Percentiles rank a stretch among this genome's conserved stretches.
Evolutionary conservation across 225 moss, liverwort and hornwort genomes (phyloP).

Genomic region (Neckera pumila): DNA sequence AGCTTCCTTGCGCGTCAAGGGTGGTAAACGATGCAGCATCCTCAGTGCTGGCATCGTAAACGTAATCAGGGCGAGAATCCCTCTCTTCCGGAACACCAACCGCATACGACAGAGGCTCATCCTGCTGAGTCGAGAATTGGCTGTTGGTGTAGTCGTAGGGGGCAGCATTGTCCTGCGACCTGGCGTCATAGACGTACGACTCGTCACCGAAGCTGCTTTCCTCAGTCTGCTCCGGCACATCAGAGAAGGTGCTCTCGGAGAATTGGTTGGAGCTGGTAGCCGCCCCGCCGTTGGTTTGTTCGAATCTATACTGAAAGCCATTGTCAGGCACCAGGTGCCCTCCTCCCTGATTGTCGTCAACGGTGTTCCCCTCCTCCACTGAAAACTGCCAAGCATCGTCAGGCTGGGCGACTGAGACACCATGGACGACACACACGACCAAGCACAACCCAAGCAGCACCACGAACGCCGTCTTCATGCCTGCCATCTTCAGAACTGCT

Average conservation of each 20-base stretch:
- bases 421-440: neutral
- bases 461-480: neutral
- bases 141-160: neutral
- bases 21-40: neutral
- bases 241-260: neutral
- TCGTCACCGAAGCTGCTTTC: neutral
- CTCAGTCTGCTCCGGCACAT: neutral
- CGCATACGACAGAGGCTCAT: neutral
- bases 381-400: neutral
- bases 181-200: neutral
- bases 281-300: neutral
- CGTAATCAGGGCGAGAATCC: neutral
- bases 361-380: neutral
- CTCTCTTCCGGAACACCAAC: neutral
- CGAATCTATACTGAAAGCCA: neutral
- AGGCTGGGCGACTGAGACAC: neutral
- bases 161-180: neutral
- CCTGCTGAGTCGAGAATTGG: neutral
- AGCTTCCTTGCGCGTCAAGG: neutral
- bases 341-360: neutral
- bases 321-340: neutral
- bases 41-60: neutral
- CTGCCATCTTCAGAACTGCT: neutral
- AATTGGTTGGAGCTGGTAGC: neutral
- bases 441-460: conserved; percentile 1